These are phyloP conservation scores for Auricularia auricula-judae DNA, from an alignment of 768 basidiomycete genomes.

Conservation along the genomic window DNA sequence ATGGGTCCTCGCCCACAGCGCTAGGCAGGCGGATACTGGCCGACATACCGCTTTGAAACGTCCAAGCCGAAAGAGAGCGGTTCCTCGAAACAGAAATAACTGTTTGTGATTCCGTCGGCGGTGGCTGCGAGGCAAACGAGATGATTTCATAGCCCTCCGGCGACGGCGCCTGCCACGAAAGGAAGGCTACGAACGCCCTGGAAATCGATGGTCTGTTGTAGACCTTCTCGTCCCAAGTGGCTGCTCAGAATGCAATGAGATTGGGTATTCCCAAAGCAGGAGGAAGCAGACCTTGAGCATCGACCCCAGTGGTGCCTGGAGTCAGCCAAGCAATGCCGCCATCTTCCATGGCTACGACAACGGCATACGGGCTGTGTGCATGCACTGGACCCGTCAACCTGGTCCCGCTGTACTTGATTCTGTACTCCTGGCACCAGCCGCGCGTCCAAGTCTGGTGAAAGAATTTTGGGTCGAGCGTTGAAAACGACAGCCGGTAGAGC, in stretches of 20 bases:
- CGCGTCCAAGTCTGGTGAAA: conserved; percentile 1
- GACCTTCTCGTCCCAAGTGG: no score
- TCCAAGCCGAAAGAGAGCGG: conserved; percentile 77
- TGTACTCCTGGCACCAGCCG: conserved; percentile 53
- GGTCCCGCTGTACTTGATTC: conserved; percentile 36
- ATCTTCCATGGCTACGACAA: conserved; percentile 12
- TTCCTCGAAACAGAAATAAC: conserved; percentile 84
- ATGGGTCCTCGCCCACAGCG: conserved; percentile 23
- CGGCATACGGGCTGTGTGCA: conserved; percentile 9
- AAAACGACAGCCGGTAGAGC: conserved; percentile 61
- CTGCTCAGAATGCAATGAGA: no score
- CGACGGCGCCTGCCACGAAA: conserved; percentile 19
- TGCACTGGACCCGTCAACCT: conserved; percentile 27
- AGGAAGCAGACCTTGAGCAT: background rate
- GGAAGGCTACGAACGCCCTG: no score
- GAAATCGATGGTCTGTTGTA: no score
- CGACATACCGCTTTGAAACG: conserved; percentile 51
- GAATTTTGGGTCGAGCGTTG: conserved; percentile 28
- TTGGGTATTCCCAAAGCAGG: no score
- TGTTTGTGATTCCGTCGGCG: conserved; percentile 63
- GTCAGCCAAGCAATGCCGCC: conserved; percentile 11
- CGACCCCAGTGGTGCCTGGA: background rate
- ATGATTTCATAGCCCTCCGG: conserved; percentile 36
- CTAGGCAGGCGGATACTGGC: conserved; percentile 39
- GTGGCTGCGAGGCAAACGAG: conserved; percentile 60